phyloP scores from a whole-genome alignment of 495 filamentous ascomycete genomes.

The Penicillium canescens region DNA sequence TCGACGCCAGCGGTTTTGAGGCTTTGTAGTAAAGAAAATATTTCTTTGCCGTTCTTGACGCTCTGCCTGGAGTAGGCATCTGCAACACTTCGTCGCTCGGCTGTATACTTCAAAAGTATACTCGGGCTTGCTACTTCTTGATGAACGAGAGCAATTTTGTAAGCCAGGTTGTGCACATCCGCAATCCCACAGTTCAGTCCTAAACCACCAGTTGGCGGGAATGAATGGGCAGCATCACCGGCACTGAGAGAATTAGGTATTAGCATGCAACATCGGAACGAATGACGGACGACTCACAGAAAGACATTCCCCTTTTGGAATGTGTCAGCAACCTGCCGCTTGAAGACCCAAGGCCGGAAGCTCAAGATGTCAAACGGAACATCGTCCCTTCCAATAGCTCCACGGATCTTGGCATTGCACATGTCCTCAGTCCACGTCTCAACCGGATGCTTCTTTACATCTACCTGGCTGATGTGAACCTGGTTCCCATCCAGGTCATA shows the following conservation, averaged over 20 bases:
- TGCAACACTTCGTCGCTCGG: constrained; percentile 26
- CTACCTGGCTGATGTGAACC: constrained; percentile 42
- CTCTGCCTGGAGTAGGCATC: constrained; percentile 27
- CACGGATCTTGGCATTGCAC: constrained; percentile 31
- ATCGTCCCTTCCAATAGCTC: constrained; percentile 31
- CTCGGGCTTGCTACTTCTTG: constrained; percentile 7
- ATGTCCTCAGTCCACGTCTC: constrained; percentile 36
- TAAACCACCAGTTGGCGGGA: constrained; percentile 35
- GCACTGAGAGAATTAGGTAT: constrained; percentile 30
- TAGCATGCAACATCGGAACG: background rate
- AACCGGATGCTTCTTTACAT: constrained; percentile 34
- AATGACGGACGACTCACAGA: constrained; percentile 27
- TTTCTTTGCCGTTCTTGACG: constrained; percentile 32
- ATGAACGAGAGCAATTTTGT: constrained; percentile 33
- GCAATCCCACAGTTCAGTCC: constrained; percentile 36
- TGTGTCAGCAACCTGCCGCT: constrained; percentile 35
- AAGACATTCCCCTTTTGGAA: constrained; percentile 34
- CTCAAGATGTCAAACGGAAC: constrained; percentile 38
- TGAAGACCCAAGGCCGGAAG: constrained; percentile 41
- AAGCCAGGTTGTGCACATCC: constrained; percentile 36
- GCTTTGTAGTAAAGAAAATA: constrained; percentile 23
- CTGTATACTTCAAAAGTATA: constrained; percentile 17
- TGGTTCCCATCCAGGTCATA: constrained; percentile 41
- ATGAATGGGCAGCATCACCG: constrained; percentile 52
- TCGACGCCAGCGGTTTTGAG: constrained; percentile 20